Evolutionary conservation across 2,329 filamentous ascomycete species (phyloP).

Genomic region (Trichoderma polysporum): DNA sequence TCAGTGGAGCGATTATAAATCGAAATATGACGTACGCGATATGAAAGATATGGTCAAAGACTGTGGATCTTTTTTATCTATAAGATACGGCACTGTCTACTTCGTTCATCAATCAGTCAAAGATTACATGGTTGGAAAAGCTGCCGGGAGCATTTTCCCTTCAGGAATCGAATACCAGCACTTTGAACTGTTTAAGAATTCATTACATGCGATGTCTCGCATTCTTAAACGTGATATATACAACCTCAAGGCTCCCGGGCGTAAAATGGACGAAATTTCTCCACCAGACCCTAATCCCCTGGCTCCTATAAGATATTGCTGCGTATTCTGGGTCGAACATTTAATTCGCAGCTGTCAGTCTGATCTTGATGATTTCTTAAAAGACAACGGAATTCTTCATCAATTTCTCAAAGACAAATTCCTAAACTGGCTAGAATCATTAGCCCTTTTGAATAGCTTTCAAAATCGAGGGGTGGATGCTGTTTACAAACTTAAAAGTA

Average conservation of each 20-base stretch:
- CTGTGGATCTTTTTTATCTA: background rate
- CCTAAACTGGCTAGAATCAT: background rate
- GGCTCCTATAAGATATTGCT: background rate
- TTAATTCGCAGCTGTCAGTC: background rate
- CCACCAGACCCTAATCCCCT: background rate
- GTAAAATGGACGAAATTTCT: fast-evolving
- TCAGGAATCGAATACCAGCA: background rate
- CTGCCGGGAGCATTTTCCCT: background rate
- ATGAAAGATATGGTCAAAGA: background rate
- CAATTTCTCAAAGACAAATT: background rate
- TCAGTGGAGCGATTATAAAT: background rate
- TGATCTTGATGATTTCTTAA: background rate
- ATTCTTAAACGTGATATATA: background rate
- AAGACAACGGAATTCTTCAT: background rate
- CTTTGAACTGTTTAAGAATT: background rate
- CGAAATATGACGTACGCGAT: background rate
- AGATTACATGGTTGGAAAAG: background rate
- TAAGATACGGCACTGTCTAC: background rate
- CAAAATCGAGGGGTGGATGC: background rate
- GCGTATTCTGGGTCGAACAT: background rate
- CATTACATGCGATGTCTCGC: background rate
- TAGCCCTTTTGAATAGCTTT: background rate
- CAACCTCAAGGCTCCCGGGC: background rate
- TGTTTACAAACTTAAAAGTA: background rate
- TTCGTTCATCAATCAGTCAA: background rate